Evolutionary conservation across 2,329 filamentous ascomycete genomes (phyloP), one percentile per base, ranked within the genome.

Genomic region (Pestalotiopsis sp.): DNA sequence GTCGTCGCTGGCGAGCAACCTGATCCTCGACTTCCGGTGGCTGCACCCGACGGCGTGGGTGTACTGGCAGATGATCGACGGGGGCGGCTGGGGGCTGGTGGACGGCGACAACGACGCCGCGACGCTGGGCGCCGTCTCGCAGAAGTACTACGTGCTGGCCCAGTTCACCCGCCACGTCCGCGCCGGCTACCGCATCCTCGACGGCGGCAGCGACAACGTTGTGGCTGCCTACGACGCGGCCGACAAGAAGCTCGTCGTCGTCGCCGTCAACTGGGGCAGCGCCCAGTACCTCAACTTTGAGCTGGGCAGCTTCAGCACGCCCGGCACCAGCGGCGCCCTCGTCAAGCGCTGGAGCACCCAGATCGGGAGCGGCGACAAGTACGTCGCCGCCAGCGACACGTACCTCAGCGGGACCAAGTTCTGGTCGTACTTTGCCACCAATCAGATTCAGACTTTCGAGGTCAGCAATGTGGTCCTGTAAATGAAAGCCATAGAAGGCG

Each of bases 71-170:
- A 77, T 76, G 5, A 70, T 82, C 14, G 81, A 83, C 67, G 77
- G 75, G 10, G 73, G 75, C 11, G 80, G 80, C 14, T 83, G 81
- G 81, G 81, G 81, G 0, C 69, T 83, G 6, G 74, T 83, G 60
- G 77, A 78, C 13, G 81, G 75, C 2, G 76, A 81, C 69, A 82
- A 81, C 66, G 75, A 79, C 4, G 73, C 71, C 1, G 70, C 70
- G 56, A 75, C 74, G 3, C 67, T 82, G 11, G 74, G 74, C 0
- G 64, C 68, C 0, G 75, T 74, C 22, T 76, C 70, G 30, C 78
- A 79, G 38, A 82, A 82, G 70, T 83, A 81, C 72, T 82, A 75
- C 67, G 75, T 78, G 3, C 72, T 83, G n/a, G 81, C 81, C 1
- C 81, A 82, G 69, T 81, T 81, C 67, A 70, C 79, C 4, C 76